Base-by-base conservation (phyloP, 345 rosid species). In the Lumnitzera racemosa region DNA sequence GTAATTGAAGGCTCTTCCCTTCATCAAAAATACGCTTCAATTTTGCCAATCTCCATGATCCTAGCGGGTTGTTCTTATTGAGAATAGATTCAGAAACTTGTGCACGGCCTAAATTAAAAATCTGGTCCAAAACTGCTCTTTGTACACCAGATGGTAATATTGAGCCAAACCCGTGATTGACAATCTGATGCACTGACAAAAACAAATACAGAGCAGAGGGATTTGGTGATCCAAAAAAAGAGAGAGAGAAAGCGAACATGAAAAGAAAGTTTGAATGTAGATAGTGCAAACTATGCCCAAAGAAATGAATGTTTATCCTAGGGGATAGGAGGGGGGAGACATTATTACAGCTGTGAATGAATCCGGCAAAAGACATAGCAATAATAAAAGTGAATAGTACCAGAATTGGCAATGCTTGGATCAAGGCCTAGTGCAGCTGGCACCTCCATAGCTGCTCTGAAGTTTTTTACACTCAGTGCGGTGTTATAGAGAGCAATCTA, bases 1-100 rank as follows among this genome's bases (percentile, higher is more conserved):
- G 97, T 57, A 90, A 84, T 64, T 86, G 97, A 64, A 90, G 99
- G 74, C 95, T 90, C 69, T 84, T 90, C 67, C 99, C 99, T 74
- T 81, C 97, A 62, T 85, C 82, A 62, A 94, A 86, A 68, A 88
- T 77, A 58, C 49, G 74, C 76, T 77, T 88, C 47, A 90, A 64
- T 80, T 81, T 82, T 31, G 70, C 72, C 61, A 94, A 89, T 83
- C 97, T 88, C 58, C 79, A 80, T 55, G 76, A 70, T 27, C 96
- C 97, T 69, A 94, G 74, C 12, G 86, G 96, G 61, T 90, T 94
- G 51, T 64, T 81, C 75, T 90, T 82, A 29, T 84, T 94, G 68
- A 94, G 77, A 68, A 90, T 52, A 60, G 67, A 71, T 53, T 81
- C 83, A 41, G 99, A 87, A 65, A 86, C 84, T 81, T 90, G 99